A percentile compares a stretch with the other conserved stretches of the same genome.
Conservation (phyloP, 306 rosid genomes). For the Herpetospermum pedunculosum region DNA sequence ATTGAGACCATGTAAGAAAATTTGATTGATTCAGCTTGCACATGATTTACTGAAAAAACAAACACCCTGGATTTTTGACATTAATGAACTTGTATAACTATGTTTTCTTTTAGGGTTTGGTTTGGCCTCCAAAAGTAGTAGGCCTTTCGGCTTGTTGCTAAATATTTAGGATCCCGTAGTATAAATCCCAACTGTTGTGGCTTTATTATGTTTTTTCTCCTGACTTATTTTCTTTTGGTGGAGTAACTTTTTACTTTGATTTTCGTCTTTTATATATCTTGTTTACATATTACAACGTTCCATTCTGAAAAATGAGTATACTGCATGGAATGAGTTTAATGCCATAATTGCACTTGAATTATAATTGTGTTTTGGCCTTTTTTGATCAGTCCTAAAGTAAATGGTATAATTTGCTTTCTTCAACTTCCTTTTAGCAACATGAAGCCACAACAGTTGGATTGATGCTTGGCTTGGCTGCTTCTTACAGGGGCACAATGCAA, state of each 20-base stretch:
- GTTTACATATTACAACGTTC: background rate
- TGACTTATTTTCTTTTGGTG: background rate
- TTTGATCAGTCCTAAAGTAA: background rate
- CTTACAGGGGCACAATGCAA: constrained; percentile 92
- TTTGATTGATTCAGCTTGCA: background rate
- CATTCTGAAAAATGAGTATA: background rate
- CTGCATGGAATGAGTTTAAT: background rate
- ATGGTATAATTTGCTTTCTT: constrained; percentile 13
- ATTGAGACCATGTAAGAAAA: background rate
- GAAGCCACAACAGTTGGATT: constrained; percentile 86
- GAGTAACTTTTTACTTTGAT: background rate
- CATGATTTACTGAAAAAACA: background rate
- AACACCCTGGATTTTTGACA: background rate
- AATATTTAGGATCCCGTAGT: background rate
- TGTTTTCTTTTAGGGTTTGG: background rate
- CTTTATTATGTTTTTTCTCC: background rate
- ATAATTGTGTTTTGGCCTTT: background rate
- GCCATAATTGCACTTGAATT: background rate
- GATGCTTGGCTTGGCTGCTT: constrained; percentile 96
- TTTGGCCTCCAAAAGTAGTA: background rate
- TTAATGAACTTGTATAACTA: background rate
- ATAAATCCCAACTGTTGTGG: background rate
- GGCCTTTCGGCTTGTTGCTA: background rate
- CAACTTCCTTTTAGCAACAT: constrained; percentile 54
- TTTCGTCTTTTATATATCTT: background rate